Base-by-base conservation (phyloP, 306 rosid genomes). In the Sicyos baderoa region DNA sequence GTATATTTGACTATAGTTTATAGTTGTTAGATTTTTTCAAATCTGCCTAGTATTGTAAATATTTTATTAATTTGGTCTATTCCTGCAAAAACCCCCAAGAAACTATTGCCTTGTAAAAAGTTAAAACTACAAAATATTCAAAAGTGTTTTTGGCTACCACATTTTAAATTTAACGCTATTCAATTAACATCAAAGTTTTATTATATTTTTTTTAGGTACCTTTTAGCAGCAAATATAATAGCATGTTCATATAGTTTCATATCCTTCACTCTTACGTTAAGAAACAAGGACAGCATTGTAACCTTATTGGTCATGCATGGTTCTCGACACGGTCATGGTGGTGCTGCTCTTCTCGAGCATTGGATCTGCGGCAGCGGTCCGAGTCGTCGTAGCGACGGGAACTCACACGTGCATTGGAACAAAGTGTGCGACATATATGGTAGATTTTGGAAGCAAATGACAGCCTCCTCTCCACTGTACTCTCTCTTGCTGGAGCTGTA, bases 331-430 rank as follows among this genome's bases (percentile, higher is more conserved):
- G 21, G 5, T 83, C 18, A 79, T 81, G 87, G 90, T 84, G 75
- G 97, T 79, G 5, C 45, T 93, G 83, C 86, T 93, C 23, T 90
- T 85, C 72, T 90, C 97, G 12, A 56, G 81, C 75, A 75, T 6
- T 7, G 99, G 99, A 12, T 94, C 90, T 2, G 74, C 91, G 23
- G 1, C 42, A 0, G 90, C 90, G 0, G 64, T 84, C 0, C 94
- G 96, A 5, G 3, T 90, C 3, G 51, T 93, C 2, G n/a, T n/a
- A n/a, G 91, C 88, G 7, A 71, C 19, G 99, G 97, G 23, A 93
- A 93, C 65, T 78, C 96, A n/a, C 91, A 79, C 48, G 82, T 93
- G 72, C 82, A 18, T 15, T 93, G 99, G 99, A 54, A 67, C 5
- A 80, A 86, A 64, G 96, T 93, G 9, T 96, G 99, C 77, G 53